Conservation (phyloP, 768 basidiomycete species). For the Lentinula raphanica region DNA sequence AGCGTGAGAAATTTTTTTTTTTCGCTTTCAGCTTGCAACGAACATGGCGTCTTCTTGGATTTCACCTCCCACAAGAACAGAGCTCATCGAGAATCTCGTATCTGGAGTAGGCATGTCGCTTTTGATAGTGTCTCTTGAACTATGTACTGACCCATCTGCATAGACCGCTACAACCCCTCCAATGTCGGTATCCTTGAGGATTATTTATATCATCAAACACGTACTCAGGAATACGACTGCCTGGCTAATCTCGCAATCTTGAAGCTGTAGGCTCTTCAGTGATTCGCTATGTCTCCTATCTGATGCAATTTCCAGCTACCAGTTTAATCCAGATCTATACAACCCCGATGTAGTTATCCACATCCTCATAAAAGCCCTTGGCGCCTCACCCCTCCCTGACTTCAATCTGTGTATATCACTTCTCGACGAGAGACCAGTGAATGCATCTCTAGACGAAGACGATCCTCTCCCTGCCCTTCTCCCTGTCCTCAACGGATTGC, state of each 20-base stretch:
- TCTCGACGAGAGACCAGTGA: conserved; percentile 67
- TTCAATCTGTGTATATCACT: conserved; percentile 93
- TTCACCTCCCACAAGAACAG: conserved; percentile 71
- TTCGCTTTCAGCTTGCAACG: not conserved
- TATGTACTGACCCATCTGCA: conserved; percentile 5
- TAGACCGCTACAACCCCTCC: conserved; percentile 96
- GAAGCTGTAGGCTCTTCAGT: conserved; percentile 60
- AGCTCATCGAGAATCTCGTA: conserved; percentile 86
- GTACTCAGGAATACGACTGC: conserved; percentile 88
- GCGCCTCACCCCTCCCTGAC: conserved; percentile 82
- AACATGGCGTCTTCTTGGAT: conserved; percentile 62
- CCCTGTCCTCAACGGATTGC: conserved; percentile 60
- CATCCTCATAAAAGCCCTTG: conserved; percentile 88
- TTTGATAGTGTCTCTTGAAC: not conserved
- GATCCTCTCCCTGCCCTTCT: conserved; percentile 74
- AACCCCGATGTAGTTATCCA: conserved; percentile 92
- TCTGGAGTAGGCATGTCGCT: conserved; percentile 74
- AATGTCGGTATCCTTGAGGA: conserved; percentile 93
- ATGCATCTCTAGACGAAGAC: conserved; percentile 62
- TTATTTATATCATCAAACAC: conserved; percentile 92
- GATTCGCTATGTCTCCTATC: not conserved
- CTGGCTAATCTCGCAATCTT: conserved; percentile 93
- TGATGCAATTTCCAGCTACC: conserved; percentile 54
- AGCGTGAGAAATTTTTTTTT: not conserved
- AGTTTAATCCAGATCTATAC: conserved; percentile 91